Base-by-base conservation (phyloP, 2,329 filamentous ascomycete genomes). In the Hypoxylon sp. region DNA sequence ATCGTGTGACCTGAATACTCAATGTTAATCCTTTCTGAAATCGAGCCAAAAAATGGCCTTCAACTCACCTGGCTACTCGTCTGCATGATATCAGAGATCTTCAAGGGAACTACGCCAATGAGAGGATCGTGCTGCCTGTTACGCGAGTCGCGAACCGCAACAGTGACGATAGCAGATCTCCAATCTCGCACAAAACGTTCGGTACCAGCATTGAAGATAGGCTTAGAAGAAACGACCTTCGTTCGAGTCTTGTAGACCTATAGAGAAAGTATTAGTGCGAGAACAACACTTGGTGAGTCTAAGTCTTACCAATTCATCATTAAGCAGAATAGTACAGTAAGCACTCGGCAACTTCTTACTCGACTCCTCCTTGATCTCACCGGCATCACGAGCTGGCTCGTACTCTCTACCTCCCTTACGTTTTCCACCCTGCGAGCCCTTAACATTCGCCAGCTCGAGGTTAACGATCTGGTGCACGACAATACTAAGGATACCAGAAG, bases 171-270 rank as follows among this genome's bases (percentile, higher is more conserved):
- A 49, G 88, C 87, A 17, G 93, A 96, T 69, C 93, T 87, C 96
- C 96, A 99, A 76, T 99, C 95, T 21, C 95, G 91, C 30, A 98
- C 83, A 74, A 98, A 98, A 11, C 91, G 89, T 77, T 99, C 96
- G 0, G 94, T 98, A 65, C 95, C 95, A 2, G 96, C 94, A 74
- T 98, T 98, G 86, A 97, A 98, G 70, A 98, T 98, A 1, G 96
- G 96, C 78, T 97, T 94, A 57, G 93, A 97, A 36, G 92, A 97
- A 6, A 97, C 92, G 3, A 94, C 94, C 83, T 99, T 98, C 36
- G 93, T 89, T 75, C 96, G 89, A n/a, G 95, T 98, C 76, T 95
- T 94, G 83, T 98, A 98, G 17, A 94, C 85, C 76, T 77, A 36
- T 36, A 61, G 9, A 41, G 4, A 36, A 14, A 19, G 14, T 9